Percentiles rank a stretch among this genome's conserved stretches.
phyloP scores from a whole-genome alignment of 352 stramenopile species.

The Globisporangium cystogenes region DNA sequence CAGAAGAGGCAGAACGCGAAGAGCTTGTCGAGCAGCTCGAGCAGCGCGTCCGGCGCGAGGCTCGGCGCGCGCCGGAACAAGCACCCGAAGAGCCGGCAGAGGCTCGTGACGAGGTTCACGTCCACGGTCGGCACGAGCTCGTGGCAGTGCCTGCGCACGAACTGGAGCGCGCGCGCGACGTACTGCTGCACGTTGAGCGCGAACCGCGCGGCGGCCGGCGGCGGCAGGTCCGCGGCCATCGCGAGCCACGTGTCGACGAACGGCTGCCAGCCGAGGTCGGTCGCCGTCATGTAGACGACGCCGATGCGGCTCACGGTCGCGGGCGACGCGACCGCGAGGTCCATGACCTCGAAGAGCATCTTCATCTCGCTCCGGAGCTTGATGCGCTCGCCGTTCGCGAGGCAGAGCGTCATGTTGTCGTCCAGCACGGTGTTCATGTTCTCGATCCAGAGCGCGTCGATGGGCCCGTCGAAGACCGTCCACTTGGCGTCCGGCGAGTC shows the following conservation, averaged over 20 bases:
- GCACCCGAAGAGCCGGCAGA: constrained; percentile 84
- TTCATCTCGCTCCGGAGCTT: constrained; percentile 88
- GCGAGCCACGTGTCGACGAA: constrained; percentile 90
- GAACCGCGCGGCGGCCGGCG: constrained; percentile 30
- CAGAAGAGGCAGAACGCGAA: constrained; percentile 92
- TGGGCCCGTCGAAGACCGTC: constrained; percentile 93
- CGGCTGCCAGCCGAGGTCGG: constrained; percentile 86
- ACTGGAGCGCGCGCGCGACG: constrained; percentile 71
- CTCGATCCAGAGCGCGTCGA: constrained; percentile 95
- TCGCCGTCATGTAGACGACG: constrained; percentile 76
- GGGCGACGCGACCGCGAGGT: constrained; percentile 88
- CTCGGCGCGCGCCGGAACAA: constrained; percentile 66
- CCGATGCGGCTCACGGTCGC: constrained; percentile 84
- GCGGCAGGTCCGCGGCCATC: constrained; percentile 32
- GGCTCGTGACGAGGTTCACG: constrained; percentile 81
- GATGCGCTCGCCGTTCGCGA: constrained; percentile 92
- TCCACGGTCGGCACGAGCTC: constrained; percentile 89
- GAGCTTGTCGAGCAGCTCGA: constrained; percentile 61
- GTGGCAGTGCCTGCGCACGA: constrained; percentile 65
- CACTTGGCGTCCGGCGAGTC: constrained; percentile 69
- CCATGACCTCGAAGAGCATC: constrained; percentile 94
- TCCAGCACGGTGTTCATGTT: constrained; percentile 96
- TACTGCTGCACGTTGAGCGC: constrained; percentile 47
- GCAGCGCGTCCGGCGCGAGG: constrained; percentile 34
- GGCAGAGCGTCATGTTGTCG: constrained; percentile 94